A percentile compares a stretch with the other conserved stretches of the same genome.
Evolutionary conservation across 164 flowering plant genomes (phyloP).

Genomic region (Vitis riparia): DNA sequence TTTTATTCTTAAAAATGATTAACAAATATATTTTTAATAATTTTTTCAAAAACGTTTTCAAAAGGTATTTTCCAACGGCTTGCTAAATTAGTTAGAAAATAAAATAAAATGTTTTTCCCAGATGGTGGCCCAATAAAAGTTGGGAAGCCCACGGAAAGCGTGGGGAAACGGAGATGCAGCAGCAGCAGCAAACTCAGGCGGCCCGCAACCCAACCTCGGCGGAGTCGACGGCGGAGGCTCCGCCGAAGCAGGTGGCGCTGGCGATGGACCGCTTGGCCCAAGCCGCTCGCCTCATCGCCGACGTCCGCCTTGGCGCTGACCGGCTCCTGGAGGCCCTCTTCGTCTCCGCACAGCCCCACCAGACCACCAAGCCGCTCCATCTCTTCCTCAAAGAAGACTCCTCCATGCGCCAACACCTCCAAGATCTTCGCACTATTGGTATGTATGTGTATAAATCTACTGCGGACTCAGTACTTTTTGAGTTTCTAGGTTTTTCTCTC

Average conservation of each 20-base stretch:
- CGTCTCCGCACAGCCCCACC: constrained; percentile 51
- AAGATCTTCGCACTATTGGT: constrained; percentile 82
- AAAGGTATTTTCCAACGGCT: no score
- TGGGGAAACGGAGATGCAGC: constrained; percentile 2
- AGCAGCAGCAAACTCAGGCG: background rate
- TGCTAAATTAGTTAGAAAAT: no score
- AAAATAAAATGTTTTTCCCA: no score
- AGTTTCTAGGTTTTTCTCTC: no score
- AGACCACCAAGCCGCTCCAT: constrained; percentile 48
- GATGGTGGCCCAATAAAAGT: no score
- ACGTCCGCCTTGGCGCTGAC: constrained; percentile 86
- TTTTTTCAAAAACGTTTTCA: no score
- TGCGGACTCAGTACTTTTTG: no score
- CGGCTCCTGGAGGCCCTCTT: constrained; percentile 85
- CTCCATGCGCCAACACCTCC: constrained; percentile 76
- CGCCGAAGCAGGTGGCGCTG: constrained; percentile 94
- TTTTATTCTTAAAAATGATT: no score
- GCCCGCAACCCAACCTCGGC: constrained; percentile 9
- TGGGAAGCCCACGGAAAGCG: no score
- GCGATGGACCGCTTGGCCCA: constrained; percentile 82
- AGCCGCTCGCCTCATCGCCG: constrained; percentile 81
- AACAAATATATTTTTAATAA: no score
- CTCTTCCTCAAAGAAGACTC: constrained; percentile 68
- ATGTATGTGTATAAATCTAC: background rate
- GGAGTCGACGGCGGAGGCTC: constrained; percentile 58